These are phyloP conservation scores for Spencermartinsiella europaea DNA, from an alignment of 805 yeast genomes.

Conservation along the genomic window DNA sequence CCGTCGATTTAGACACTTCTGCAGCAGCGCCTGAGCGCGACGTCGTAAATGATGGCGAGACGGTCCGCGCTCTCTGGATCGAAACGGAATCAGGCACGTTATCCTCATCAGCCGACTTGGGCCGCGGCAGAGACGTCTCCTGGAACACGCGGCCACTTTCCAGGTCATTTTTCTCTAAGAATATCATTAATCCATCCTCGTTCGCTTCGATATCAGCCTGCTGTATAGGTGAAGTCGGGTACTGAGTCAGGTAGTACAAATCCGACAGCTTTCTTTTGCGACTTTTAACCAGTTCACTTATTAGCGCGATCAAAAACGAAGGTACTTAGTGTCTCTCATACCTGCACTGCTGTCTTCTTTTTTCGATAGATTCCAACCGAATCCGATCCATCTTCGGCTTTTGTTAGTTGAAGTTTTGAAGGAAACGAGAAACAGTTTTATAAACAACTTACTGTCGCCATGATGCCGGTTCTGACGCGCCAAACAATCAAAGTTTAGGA, in stretches of 20 bases:
- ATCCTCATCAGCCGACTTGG: not conserved
- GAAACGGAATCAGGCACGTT: not conserved
- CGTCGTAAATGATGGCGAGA: constrained; percentile 6
- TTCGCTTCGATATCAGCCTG: constrained; percentile 34
- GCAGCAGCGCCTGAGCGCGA: not conserved
- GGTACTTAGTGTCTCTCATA: too few relatives aligned
- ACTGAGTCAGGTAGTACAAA: constrained; percentile 52
- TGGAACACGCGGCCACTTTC: constrained; percentile 34
- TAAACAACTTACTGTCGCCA: too few relatives aligned
- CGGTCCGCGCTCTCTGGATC: constrained; percentile 5
- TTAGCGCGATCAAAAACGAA: too few relatives aligned
- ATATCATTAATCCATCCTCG: constrained; percentile 40
- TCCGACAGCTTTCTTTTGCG: constrained; percentile 58
- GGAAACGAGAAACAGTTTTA: too few relatives aligned
- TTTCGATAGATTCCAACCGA: constrained; percentile 43
- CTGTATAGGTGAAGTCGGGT: constrained; percentile 44
- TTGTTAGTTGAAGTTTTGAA: not conserved
- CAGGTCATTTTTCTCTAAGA: constrained; percentile 49
- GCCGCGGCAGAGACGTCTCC: constrained; percentile 31
- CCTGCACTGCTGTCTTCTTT: constrained; percentile 40
- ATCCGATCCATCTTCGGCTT: constrained; percentile 36
- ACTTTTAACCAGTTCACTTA: constrained; percentile 40
- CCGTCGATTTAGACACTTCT: not conserved
- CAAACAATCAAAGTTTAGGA: too few relatives aligned
- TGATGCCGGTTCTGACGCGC: too few relatives aligned